Base-by-base conservation (phyloP, 345 rosid genomes). In the Camelina laxa region DNA sequence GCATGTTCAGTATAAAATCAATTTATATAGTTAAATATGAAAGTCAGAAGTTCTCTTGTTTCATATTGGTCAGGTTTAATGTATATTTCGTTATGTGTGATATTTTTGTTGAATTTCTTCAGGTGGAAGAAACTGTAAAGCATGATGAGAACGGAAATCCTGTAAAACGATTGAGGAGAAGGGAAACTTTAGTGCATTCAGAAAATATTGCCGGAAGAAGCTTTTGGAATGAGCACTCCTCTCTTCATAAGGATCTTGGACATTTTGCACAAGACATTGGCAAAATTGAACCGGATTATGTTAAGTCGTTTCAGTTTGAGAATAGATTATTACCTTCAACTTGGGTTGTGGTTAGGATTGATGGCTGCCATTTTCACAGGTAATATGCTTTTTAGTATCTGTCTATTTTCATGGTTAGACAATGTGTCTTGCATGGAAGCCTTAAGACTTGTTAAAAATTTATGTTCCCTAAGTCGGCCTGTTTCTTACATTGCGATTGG, bases 311-410 rank as follows among this genome's bases (percentile, higher is more conserved):
- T 16, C 51, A 47, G 20, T 89, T 83, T 58, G 93, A 91, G 75
- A 87, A 72, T 73, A 93, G 83, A 78, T 51, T 91, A 85, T 81
- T 91, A 85, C 91, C 89, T 50, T 86, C 78, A 56, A 86, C 90
- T 56, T 91, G 97, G 93, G 81, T 91, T 33, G 87, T 93, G 38
- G 72, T 93, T 60, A 84, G 98, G 77, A 86, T 91, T 78, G 98
- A 93, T 75, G 98, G 98, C 69, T 89, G 91, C 72, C 96, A 93
- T 75, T 93, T 93, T 82, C 98, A 93, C 86, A 86, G 93, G 97
- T 87, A 83, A 82, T 27, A 38, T 35, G 31, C 8, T 49, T 49
- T 62, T 53, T 72, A 5, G 9, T 51, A 2, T 50, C 39, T 15
- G 7, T 3, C 19, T 62, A 16, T n/a, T 10, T n/a, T 33, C 9